Base-by-base conservation (phyloP, 495 filamentous ascomycete genomes). In the Xylaria scruposa region DNA sequence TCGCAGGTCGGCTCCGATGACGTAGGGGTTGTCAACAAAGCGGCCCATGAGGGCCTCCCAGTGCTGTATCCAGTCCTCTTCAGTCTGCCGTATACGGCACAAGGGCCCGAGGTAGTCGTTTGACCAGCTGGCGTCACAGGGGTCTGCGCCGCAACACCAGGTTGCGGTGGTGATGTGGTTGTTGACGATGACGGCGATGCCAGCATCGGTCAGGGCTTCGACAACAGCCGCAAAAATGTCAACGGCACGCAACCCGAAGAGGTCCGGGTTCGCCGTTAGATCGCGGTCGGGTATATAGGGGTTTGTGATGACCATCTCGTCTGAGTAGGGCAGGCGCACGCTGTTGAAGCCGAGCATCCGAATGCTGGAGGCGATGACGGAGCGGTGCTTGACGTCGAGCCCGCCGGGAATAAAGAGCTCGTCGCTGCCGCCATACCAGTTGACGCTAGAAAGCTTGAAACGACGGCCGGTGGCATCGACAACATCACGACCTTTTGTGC, bases 401-500 rank as follows among this genome's bases (percentile, higher is more conserved):
- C 88, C 89, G 17, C 86, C 85, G 7, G 86, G 86, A n/a, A 90
- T 83, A 77, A 87, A 90, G 31, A 86, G 76, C 79, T 88, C 84
- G 71, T 91, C 88, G 71, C 85, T 88, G 13, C 83, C 88, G 21
- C 89, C 88, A 74, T 90, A 91, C 89, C 89, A 91, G 77, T 91
- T 91, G 74, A 91, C 80, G 33, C 84, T 87, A 19, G 86, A 81
- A 15, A 91, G 82, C 77, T 88, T 88, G 75, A 87, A 85, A 38
- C 85, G 82, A 44, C 79, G 78, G 33, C 83, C 85, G 8, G 81
- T 73, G 4, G 84, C 75, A 76, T 91, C 88, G 40, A 89, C 81
- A n/a, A 91, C 81, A 68, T 90, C 74, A 31, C 89, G 82, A 6
- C 88, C 88, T 26, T 78, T 71, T 1, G 88, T 87, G 49, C 80